Percentiles rank a stretch among this genome's conserved stretches.
Conservation (phyloP, 805 yeast genomes). For the Candida suzukii region DNA sequence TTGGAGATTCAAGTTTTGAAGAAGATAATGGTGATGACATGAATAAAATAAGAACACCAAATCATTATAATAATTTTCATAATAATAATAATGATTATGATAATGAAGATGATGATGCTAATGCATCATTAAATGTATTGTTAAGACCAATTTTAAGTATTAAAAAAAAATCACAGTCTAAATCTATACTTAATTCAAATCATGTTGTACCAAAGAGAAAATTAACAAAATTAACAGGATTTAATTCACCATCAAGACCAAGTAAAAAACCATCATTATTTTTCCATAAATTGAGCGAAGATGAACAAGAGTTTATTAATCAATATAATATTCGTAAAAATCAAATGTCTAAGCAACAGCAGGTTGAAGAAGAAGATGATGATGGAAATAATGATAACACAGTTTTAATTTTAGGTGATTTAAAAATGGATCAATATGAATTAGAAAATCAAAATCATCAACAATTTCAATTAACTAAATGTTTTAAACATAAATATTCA, state of each 20-base stretch:
- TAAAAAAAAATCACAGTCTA: conserved; percentile 18
- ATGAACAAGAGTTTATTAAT: conserved; percentile 4
- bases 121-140: conserved; percentile 23
- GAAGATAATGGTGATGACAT: conserved; percentile 2
- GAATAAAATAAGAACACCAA: too few species aligned
- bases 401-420: background rate
- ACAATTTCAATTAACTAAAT: too few species aligned
- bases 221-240: conserved; percentile 16
- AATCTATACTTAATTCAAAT: conserved; percentile 1
- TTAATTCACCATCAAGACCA: conserved; percentile 13
- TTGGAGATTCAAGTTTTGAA: conserved; percentile 19
- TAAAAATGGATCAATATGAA: background rate
- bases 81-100: background rate
- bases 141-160: conserved; percentile 18
- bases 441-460: background rate
- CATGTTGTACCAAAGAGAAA: conserved; percentile 20
- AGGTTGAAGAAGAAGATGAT: too few species aligned
- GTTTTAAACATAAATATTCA: background rate
- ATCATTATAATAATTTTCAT: too few species aligned
- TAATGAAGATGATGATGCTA: conserved; percentile 15
- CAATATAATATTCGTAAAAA: too few species aligned
- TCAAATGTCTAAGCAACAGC: too few species aligned
- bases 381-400: background rate
- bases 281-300: conserved; percentile 3
- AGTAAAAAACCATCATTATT: background rate